Conservation (phyloP, 2,329 filamentous ascomycete species). For the Microsporum ferrugineum region DNA sequence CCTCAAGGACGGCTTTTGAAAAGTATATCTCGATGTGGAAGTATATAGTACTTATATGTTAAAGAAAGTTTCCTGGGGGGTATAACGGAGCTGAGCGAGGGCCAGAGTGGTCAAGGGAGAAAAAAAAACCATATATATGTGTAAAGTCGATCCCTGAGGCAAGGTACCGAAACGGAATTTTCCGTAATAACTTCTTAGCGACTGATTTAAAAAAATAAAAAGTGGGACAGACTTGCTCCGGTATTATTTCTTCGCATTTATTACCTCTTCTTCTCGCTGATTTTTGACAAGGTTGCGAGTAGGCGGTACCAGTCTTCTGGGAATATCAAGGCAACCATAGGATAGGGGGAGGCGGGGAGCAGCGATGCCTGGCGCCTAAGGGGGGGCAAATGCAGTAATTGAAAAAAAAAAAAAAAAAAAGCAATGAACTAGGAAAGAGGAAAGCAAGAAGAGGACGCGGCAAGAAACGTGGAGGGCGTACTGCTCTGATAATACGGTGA, state of each 20-base stretch:
- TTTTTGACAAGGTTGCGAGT: background rate
- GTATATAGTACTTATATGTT: background rate
- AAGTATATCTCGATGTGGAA: background rate
- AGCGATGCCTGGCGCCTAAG: background rate
- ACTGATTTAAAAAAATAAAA: background rate
- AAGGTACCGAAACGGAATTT: background rate
- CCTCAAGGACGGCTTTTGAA: background rate
- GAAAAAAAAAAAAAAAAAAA: background rate
- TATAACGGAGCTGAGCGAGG: background rate
- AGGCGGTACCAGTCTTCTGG: slow-evolving; percentile 3
- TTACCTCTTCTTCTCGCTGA: background rate
- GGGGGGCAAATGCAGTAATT: background rate
- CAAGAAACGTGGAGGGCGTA: background rate
- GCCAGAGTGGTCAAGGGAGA: background rate
- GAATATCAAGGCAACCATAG: slow-evolving; percentile 3
- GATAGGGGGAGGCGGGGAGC: background rate
- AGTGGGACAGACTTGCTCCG: background rate
- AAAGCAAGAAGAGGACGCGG: background rate
- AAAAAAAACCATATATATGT: background rate
- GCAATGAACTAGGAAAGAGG: background rate
- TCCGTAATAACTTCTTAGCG: background rate
- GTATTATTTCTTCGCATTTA: background rate
- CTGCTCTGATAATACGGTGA: background rate
- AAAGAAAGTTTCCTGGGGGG: background rate
- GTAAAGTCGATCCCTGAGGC: background rate